phyloP scores from a whole-genome alignment of 2,329 filamentous ascomycete species.

The Neopestalotiopsis rosae region DNA sequence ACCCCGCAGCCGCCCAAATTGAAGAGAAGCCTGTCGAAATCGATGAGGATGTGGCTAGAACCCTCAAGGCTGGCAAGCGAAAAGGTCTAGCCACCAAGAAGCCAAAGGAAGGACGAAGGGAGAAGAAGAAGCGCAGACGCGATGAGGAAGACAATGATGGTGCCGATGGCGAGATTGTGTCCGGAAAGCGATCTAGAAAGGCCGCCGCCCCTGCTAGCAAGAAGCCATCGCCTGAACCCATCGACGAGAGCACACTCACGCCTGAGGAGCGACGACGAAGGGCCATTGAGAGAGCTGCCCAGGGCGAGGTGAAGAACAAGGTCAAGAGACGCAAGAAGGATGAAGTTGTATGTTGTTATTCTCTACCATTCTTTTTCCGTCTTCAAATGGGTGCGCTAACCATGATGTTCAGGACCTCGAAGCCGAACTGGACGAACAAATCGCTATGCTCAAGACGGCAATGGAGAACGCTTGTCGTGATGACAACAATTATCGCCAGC shows the following conservation, averaged over 20 bases:
- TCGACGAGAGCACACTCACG: conserved; percentile 79
- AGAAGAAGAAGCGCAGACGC: conserved; percentile 65
- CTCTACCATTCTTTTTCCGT: neutral
- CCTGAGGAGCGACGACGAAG: conserved; percentile 84
- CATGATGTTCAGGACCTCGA: conserved; percentile 73
- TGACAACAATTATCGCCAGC: conserved; percentile 82
- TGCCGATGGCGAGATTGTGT: conserved; percentile 48
- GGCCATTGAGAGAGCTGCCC: conserved; percentile 85
- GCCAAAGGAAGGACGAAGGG: conserved; percentile 74
- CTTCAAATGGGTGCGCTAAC: conserved; percentile 25
- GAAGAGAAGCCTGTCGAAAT: conserved; percentile 70
- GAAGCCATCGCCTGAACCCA: conserved; percentile 61
- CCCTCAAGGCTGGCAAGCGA: conserved; percentile 68
- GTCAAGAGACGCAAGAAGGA: conserved; percentile 77
- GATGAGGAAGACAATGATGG: conserved; percentile 58
- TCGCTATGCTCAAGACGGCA: conserved; percentile 82
- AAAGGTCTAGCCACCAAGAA: conserved; percentile 73
- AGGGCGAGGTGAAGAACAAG: conserved; percentile 85
- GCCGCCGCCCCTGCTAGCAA: conserved; percentile 47
- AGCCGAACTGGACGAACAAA: conserved; percentile 86
- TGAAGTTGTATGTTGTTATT: conserved; percentile 71
- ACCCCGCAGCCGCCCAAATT: conserved; percentile 66
- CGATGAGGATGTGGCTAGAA: conserved; percentile 68
- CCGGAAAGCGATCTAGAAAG: conserved; percentile 54
- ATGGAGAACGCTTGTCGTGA: conserved; percentile 91